Conservation (phyloP, 306 rosid species). For the Citrullus mucosospermus region DNA sequence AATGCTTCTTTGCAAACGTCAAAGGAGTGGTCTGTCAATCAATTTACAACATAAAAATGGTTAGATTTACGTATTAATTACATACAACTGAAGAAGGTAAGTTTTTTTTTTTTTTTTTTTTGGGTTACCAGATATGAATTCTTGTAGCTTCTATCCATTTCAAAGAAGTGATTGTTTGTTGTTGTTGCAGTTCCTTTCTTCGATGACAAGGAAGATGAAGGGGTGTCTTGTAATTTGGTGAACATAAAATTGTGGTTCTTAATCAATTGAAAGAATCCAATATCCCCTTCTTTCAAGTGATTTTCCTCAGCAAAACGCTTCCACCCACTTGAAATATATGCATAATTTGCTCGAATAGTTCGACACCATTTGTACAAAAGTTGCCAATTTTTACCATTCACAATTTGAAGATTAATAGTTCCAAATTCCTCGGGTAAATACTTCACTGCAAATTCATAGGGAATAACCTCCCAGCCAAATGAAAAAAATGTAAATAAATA, state of each 20-base stretch:
- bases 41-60: neutral
- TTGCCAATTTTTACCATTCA: slow-evolving; percentile 11
- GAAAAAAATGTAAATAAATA: no score
- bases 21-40: neutral
- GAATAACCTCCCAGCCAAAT: neutral
- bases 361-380: neutral
- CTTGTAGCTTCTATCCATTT: neutral
- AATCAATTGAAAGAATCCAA: slow-evolving; percentile 13
- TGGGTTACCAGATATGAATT: neutral
- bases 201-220: neutral
- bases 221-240: neutral
- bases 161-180: neutral
- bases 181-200: neutral
- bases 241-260: neutral
- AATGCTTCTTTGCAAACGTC: neutral
- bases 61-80: no score
- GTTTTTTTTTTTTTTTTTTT: no score
- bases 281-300: slow-evolving; percentile 11
- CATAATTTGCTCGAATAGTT: neutral
- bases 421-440: neutral
- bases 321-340: slow-evolving; percentile 20
- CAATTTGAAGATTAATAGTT: neutral
- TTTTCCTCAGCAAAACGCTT: slow-evolving; percentile 10
- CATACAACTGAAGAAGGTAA: no score
- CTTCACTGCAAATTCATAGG: neutral